Conservation (phyloP, 257 asterid genomes). For the Cynanchum wilfordii region DNA sequence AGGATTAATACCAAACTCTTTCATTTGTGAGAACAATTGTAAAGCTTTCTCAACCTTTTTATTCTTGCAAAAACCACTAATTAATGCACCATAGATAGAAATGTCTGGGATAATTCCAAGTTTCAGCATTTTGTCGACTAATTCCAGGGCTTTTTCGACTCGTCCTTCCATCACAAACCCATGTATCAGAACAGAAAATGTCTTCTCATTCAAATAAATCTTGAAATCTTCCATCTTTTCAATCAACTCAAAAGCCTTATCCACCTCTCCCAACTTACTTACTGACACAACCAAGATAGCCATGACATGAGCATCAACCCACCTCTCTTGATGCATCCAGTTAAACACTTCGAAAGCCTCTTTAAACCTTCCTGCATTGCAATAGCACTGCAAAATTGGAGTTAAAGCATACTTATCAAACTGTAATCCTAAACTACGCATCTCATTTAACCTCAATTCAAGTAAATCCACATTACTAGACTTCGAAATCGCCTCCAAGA, state of each 20-base stretch:
- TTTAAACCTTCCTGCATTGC: constrained; percentile 55
- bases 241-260: constrained; percentile 61
- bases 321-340: constrained; percentile 52
- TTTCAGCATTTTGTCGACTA: constrained; percentile 55
- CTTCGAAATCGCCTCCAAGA: constrained; percentile 69
- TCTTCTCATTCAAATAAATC: constrained; percentile 62
- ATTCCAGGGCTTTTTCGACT: constrained; percentile 61
- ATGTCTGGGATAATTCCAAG: constrained; percentile 50
- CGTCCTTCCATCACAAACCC: constrained; percentile 62
- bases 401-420: constrained; percentile 71
- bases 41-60: constrained; percentile 51
- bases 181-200: constrained; percentile 60
- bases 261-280: constrained; percentile 67
- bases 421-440: constrained; percentile 45
- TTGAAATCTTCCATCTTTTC: constrained; percentile 57
- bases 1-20: constrained; percentile 46
- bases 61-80: constrained; percentile 54
- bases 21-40: constrained; percentile 48
- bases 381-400: constrained; percentile 73
- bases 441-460: constrained; percentile 63
- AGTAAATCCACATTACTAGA: constrained; percentile 44
- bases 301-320: constrained; percentile 70
- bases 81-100: constrained; percentile 61
- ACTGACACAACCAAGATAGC: constrained; percentile 55
- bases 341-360: constrained; percentile 57